Percentiles rank a stretch among this genome's conserved stretches.
Evolutionary conservation across 2,329 filamentous ascomycete genomes (phyloP).

Genomic region (Dactylellina haptotyla): DNA sequence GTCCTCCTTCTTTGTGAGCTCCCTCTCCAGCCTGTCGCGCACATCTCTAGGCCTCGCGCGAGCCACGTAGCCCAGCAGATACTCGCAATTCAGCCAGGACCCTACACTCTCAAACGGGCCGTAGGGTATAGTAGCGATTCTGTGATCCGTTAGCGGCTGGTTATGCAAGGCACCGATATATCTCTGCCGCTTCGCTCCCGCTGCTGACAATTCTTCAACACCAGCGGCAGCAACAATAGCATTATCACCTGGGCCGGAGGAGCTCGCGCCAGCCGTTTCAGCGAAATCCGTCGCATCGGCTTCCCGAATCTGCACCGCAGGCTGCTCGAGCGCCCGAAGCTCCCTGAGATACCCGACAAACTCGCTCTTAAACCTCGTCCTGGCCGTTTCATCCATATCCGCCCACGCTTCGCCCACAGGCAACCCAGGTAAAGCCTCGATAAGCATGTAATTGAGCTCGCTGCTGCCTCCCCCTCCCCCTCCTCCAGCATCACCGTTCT

Average conservation of each 20-base stretch:
- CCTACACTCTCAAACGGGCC: slow-evolving; percentile 36
- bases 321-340: slow-evolving; percentile 35
- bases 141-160: slow-evolving; percentile 47
- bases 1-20: slow-evolving; percentile 28
- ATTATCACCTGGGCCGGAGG: background rate
- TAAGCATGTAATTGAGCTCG: slow-evolving; percentile 49
- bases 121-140: slow-evolving; percentile 50
- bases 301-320: slow-evolving; percentile 18
- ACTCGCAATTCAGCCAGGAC: slow-evolving; percentile 48
- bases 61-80: slow-evolving; percentile 43
- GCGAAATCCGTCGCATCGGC: background rate
- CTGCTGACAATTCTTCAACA: background rate
- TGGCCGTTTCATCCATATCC: slow-evolving; percentile 36
- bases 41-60: slow-evolving; percentile 34
- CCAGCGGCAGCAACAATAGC: background rate
- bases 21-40: slow-evolving; percentile 13
- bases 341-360: slow-evolving; percentile 39
- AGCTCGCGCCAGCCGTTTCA: slow-evolving; percentile 5
- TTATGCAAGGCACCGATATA: slow-evolving; percentile 37
- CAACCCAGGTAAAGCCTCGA: slow-evolving; percentile 40
- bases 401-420: slow-evolving; percentile 42
- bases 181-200: background rate
- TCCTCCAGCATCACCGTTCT: background rate
- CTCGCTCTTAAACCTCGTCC: slow-evolving; percentile 27
- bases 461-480: background rate